Evolutionary conservation across 75 land plant species (phyloP).

Genomic region (Pinus taeda): DNA sequence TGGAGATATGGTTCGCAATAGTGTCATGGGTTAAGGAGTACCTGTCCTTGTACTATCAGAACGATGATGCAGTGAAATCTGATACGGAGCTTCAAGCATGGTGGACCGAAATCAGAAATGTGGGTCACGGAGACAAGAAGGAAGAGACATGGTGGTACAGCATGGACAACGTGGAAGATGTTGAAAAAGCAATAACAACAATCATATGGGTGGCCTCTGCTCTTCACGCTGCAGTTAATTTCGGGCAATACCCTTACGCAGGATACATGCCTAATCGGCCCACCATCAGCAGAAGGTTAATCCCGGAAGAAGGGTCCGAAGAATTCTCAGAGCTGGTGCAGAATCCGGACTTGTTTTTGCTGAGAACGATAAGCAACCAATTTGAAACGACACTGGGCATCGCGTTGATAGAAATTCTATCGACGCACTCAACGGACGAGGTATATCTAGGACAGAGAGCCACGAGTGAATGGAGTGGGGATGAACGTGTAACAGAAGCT

Average conservation of each 20-base stretch:
- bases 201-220: too few species aligned
- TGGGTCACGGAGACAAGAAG: conserved; percentile 72
- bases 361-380: background rate
- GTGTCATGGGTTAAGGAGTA: conserved; percentile 60
- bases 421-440: too few species aligned
- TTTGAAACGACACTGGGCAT: background rate
- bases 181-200: conserved; percentile 30
- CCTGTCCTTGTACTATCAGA: conserved; percentile 44
- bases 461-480: conserved; percentile 16
- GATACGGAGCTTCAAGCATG: conserved; percentile 70
- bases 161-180: conserved; percentile 25
- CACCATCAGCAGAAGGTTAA: conserved; percentile 49
- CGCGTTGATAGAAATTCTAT: background rate
- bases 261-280: conserved; percentile 72
- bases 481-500: background rate
- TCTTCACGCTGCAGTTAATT: too few species aligned
- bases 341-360: background rate
- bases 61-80: conserved; percentile 24
- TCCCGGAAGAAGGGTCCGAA: conserved; percentile 29
- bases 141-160: conserved; percentile 61
- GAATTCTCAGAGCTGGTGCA: too few species aligned
- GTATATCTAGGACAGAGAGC: background rate
- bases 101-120: conserved; percentile 60
- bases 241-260: conserved; percentile 43
- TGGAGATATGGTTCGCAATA: conserved; percentile 71